A percentile compares a stretch with the other conserved stretches of the same genome.
These are phyloP conservation scores for Nepenthes mirabilis DNA, from an alignment of 148 eudicot genomes.

Conservation along the genomic window DNA sequence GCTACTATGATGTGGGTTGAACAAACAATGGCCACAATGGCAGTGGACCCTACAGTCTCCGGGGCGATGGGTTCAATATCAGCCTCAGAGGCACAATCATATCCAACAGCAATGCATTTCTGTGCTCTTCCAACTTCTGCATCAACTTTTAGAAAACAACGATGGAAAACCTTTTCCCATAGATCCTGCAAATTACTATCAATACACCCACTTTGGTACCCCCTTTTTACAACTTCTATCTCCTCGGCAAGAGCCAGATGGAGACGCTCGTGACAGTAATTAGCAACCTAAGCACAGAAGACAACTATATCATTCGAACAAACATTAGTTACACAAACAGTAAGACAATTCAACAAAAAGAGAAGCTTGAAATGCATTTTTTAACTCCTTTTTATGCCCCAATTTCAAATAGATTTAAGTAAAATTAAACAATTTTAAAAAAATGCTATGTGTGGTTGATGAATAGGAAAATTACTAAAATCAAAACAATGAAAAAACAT, in stretches of 20 bases:
- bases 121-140: constrained; percentile 34
- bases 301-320: background rate
- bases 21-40: constrained; percentile 42
- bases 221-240: constrained; percentile 23
- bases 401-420: too few relatives aligned
- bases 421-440: too few relatives aligned
- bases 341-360: background rate
- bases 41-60: constrained; percentile 54
- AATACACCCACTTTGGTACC: constrained; percentile 8
- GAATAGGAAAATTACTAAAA: background rate
- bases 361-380: background rate
- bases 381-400: too few relatives aligned
- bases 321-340: background rate
- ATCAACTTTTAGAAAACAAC: constrained; percentile 40
- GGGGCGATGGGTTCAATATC: constrained; percentile 31
- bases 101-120: constrained; percentile 9
- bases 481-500: background rate
- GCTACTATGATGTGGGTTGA: constrained; percentile 37
- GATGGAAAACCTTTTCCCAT: constrained; percentile 32
- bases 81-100: constrained; percentile 11
- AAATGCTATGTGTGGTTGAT: too few relatives aligned
- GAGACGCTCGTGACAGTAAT: constrained; percentile 44
- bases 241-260: constrained; percentile 38
- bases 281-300: constrained; percentile 27
- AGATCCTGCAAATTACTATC: constrained; percentile 18